A percentile compares a stretch with the other conserved stretches of the same genome.
These are phyloP conservation scores for Sugiyamaella paludigena DNA, from an alignment of 1,139 yeast species.

Conservation along the genomic window DNA sequence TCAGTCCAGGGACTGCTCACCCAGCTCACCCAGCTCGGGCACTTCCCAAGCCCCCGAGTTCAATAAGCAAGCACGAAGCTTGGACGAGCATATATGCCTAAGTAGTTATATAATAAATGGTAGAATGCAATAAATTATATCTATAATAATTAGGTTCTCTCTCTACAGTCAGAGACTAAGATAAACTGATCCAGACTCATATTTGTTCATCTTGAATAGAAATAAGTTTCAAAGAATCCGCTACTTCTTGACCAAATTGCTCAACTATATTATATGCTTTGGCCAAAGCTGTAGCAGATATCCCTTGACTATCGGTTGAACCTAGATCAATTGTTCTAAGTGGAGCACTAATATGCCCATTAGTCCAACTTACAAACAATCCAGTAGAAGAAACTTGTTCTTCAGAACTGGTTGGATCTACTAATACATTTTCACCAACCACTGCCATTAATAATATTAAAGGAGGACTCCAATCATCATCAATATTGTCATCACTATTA, in stretches of 20 bases:
- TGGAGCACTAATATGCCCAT: slow-evolving; percentile 26
- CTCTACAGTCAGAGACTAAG: not conserved
- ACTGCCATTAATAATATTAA: slow-evolving; percentile 71
- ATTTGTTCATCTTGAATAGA: slow-evolving; percentile 8
- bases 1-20: no score
- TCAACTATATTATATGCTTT: slow-evolving; percentile 15
- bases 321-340: slow-evolving; percentile 12
- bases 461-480: slow-evolving; percentile 59
- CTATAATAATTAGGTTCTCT: no score
- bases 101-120: no score
- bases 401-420: slow-evolving; percentile 84
- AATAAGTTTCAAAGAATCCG: slow-evolving; percentile 21
- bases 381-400: slow-evolving; percentile 87
- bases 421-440: slow-evolving; percentile 62
- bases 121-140: slow-evolving; percentile 7
- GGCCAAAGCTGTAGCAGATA: slow-evolving; percentile 5
- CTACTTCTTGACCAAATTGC: slow-evolving; percentile 23
- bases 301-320: slow-evolving; percentile 7
- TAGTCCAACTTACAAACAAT: slow-evolving; percentile 64
- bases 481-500: slow-evolving; percentile 11
- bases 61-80: no score
- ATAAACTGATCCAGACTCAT: no score
- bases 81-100: no score
- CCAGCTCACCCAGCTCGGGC: no score
- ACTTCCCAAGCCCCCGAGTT: no score